Evolutionary conservation across 164 flowering plant species (phyloP), one percentile per base, ranked within the genome.

Genomic region (Echeveria elegans): DNA sequence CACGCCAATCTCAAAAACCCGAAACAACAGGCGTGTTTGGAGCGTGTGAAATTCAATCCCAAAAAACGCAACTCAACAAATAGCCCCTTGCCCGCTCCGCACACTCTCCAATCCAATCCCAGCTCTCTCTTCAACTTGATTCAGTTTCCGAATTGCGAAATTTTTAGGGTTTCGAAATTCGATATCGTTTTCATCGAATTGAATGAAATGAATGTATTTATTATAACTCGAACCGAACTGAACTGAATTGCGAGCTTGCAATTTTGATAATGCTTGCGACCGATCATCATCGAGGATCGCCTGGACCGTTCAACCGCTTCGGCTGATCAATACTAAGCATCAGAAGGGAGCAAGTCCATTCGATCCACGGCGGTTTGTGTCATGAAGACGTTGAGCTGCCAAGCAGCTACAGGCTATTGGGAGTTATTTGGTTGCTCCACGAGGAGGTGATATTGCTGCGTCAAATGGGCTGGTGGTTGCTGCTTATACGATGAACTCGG

Each of bases 241-340:
- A n/a, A n/a, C n/a, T n/a, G n/a, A 16, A 1, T 34, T 11, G 47
- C 0, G 7, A 16, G 19, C 6, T 34, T 50, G 36, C 11, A 52
- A 16, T 21, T 23, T 5, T 21, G 67, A 38, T 30, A 63, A 92
- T 88, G 98, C 96, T 89, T 41, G 81, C 84, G 1, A 88, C 90
- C 50, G 96, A 87, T 32, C 79, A 78, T 56, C 92, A 83, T n/a
- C n/a, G n/a, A 52, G 87, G 86, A 26, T 75, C 85, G 4, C 71
- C 88, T 2, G 72, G 78, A 21, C 73, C 85, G 18, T 71, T 82
- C 23, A 60, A 74, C 11, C 72, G 70, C 14, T 32, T 80, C 7
- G 86, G 91, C 26, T 87, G 90, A 29, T 84, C 96, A 11, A 74
- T 90, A 23, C 28, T 90, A 63, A 85, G 88, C 72, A 69, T 85